Base-by-base conservation (phyloP, 2,329 filamentous ascomycete species). In the Mariannaea elegans region DNA sequence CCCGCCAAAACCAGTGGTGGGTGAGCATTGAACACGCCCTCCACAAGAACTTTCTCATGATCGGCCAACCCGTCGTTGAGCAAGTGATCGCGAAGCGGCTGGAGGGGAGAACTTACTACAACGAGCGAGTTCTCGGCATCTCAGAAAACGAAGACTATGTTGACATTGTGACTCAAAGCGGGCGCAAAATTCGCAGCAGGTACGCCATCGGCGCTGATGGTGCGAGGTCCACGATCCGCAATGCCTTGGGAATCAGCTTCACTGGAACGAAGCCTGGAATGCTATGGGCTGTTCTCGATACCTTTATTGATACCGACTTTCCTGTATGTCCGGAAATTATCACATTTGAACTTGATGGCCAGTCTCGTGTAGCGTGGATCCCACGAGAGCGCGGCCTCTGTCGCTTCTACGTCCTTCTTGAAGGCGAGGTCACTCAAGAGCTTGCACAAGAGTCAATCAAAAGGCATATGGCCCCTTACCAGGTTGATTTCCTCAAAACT, bases 171-270 rank as follows among this genome's bases (percentile, higher is more conserved):
- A 79, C 77, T 1, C 60, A 61, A 4, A 66, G 68, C 1, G 77
- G 76, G 1, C 73, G 72, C 21, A 72, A 32, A 2, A 62, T 80
- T 3, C 68, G 64, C 24, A 74, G 73, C 61, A 72, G 68, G 19
- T 87, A 82, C 52, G 77, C 79, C 3, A 76, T 84, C 3, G 84
- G 82, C 1, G 83, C 83, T 6, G 84, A 87, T 38, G 84, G 84
- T 1, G 80, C 82, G 0, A 78, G 80, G 16, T 84, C 81, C 0
- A 76, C 74, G 2, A 77, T 86, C 3, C 80, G 84, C 7, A 70
- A 65, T 3, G 60, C 71, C 0, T 71, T 81, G 2, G 72, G 72
- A 1, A 79, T 80, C 27, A 68, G 61, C 19, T 82, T 82, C 56
- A 73, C 76, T 0, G 81, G 81, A 1, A 78, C 77, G 0, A 82